Base-by-base conservation (phyloP, 2,329 filamentous ascomycete species). In the Apiospora rasikravindrae region DNA sequence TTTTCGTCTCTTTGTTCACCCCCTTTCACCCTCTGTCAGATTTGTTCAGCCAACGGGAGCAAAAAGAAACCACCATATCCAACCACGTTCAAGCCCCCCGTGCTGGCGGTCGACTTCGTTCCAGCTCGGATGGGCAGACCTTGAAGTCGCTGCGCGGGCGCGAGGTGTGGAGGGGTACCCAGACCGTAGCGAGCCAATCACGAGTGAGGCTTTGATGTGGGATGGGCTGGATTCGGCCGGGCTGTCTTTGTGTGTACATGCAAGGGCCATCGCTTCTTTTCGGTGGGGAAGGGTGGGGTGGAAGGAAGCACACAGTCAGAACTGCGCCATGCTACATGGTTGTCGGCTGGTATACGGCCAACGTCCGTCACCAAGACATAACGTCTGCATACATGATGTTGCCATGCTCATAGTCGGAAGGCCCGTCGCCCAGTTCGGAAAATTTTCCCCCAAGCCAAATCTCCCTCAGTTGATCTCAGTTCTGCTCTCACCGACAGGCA, bases 261-360 rank as follows among this genome's bases (percentile, higher is more conserved):
- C 57, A 64, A 64, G 57, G 57, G 57, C 57, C 57, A 64, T 64
- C 57, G 57, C 57, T 64, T 64, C 57, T 64, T 64, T 64, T 64
- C 33, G 33, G 57, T 64, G 57, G 57, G 33, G 57, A 64, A 64
- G n/a, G 57, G 57, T 64, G 57, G 57, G 57, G 57, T 64, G 57
- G 57, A 64, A 40, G 57, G 33, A 40, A 40, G 57, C 33, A 64
- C 57, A 61, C 29, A 61, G 53, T 61, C 29, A 61, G 53, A 5
- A 64, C 57, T 64, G 57, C 57, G 57, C 57, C 33, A 64, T 64
- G 57, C 29, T 40, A 64, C 33, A n/a, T 14, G 57, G 40, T 33
- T 40, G 13, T 11, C 13, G 40, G 13, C 10, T 42, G 40, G 40
- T 13, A 42, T 42, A 64, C 57, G 40, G 29, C 33, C 29, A n/a